phyloP scores from a whole-genome alignment of 2,329 filamentous ascomycete species.

The Trichophyton schoenleinii region DNA sequence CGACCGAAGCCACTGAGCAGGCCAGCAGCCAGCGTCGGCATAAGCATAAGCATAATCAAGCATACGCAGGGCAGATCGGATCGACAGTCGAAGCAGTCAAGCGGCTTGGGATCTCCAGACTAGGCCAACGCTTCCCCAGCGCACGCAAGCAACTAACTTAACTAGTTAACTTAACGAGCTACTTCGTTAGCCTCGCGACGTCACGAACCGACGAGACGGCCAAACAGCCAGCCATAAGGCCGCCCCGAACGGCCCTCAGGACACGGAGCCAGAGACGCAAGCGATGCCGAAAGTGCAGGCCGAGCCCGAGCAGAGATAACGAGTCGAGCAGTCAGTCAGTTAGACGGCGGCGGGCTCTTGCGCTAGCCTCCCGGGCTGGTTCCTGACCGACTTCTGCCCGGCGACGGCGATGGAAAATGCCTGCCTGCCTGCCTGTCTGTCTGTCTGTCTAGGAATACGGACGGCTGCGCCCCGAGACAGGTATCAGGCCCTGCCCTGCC shows the following conservation, averaged over 20 bases:
- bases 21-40: too few species aligned
- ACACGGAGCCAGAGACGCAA: neutral
- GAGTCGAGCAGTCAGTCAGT: too few species aligned
- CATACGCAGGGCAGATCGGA: neutral
- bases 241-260: too few species aligned
- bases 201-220: too few species aligned
- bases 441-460: neutral
- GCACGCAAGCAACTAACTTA: too few species aligned
- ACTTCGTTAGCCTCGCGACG: too few species aligned
- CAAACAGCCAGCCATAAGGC: too few species aligned
- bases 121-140: too few species aligned
- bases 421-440: neutral
- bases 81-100: neutral
- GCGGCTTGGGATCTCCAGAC: too few species aligned
- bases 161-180: too few species aligned
- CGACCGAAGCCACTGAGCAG: neutral
- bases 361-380: neutral
- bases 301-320: neutral
- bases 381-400: neutral
- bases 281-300: neutral
- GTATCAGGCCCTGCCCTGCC: neutral
- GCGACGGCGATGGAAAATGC: neutral
- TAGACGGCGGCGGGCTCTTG: too few species aligned
- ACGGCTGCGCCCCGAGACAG: neutral
- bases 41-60: neutral